These are phyloP conservation scores for Candida ortonii DNA, from an alignment of 805 yeast species.

Conservation along the genomic window DNA sequence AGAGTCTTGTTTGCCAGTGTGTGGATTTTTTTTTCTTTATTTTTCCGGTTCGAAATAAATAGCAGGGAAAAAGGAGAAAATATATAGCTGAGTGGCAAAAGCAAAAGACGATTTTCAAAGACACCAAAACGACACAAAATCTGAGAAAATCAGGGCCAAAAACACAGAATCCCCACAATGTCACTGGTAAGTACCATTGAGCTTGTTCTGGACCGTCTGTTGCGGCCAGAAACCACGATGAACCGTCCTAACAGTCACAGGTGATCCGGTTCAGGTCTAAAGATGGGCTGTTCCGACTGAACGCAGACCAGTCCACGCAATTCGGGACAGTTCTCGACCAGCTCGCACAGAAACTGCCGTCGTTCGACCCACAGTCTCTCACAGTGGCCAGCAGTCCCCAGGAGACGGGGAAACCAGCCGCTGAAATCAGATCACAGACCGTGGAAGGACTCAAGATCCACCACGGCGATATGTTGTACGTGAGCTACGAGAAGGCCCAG, in stretches of 20 bases:
- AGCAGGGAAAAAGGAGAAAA: neutral
- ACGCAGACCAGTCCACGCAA: slow-evolving; percentile 25
- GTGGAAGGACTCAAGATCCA: slow-evolving; percentile 47
- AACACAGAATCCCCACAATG: slow-evolving; percentile 4
- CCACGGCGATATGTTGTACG: slow-evolving; percentile 59
- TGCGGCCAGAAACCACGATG: too few species aligned
- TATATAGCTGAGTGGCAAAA: neutral
- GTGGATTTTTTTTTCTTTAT: neutral
- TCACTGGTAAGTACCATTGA: slow-evolving; percentile 11
- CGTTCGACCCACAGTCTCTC: slow-evolving; percentile 31
- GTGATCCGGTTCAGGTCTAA: slow-evolving; percentile 78
- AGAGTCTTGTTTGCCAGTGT: neutral
- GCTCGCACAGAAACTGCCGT: slow-evolving; percentile 33
- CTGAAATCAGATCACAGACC: slow-evolving; percentile 26
- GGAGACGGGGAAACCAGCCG: slow-evolving; percentile 40
- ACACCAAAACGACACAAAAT: neutral
- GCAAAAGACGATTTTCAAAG: neutral
- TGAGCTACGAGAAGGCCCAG: slow-evolving; percentile 34
- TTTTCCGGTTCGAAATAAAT: too few species aligned
- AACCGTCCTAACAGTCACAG: slow-evolving; percentile 30
- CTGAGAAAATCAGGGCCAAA: too few species aligned
- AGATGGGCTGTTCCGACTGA: slow-evolving; percentile 76
- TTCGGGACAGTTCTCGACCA: slow-evolving; percentile 28
- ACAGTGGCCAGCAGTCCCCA: slow-evolving; percentile 46
- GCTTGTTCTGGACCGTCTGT: slow-evolving; percentile 1